Base-by-base conservation (phyloP, 306 rosid species). In the Spatholobus suberectus region DNA sequence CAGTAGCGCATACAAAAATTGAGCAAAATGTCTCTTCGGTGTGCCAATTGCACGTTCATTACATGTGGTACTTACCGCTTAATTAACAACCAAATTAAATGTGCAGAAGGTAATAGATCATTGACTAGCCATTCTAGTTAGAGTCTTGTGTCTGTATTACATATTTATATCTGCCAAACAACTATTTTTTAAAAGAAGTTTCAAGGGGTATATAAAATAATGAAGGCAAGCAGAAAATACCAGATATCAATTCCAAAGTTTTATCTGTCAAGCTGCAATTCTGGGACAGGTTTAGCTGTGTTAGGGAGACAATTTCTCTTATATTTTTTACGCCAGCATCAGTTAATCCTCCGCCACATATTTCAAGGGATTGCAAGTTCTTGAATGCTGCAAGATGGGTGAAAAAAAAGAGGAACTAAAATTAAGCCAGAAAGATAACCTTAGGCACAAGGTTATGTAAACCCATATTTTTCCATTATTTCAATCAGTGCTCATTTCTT, bases 261-360 rank as follows among this genome's bases (percentile, higher is more conserved):
- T 86, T 93, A 83, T 96, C 91, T 12, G 99, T 94, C 85, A 96
- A 86, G 88, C 78, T 91, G 97, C 91, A 80, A 88, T 96, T 96
- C 83, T 96, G 99, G 44, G 98, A 96, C 75, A 96, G 89, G 88
- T 96, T 96, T 76, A 96, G 86, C 85, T 91, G 90, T 65, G 91
- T 92, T 88, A 96, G 74, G 75, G 97, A 94, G 63, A 92, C 89
- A 59, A 94, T 90, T 58, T 94, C 97, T 73, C 89, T 96, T 21
- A 96, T 89, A 78, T 96, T 91, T 76, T 90, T 92, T 8, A 96
- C 75, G 34, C 99, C 99, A 6, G 90, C 94, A 90, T 96, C 99
- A 18, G 97, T 96, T 89, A 96, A 76, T 78, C 93, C 92, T 77
- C 99, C 99, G 4, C 98, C 95, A 62, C 99, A 96, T 79, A 94